Base-by-base conservation (phyloP, 345 rosid genomes). In the Citrus glauca region DNA sequence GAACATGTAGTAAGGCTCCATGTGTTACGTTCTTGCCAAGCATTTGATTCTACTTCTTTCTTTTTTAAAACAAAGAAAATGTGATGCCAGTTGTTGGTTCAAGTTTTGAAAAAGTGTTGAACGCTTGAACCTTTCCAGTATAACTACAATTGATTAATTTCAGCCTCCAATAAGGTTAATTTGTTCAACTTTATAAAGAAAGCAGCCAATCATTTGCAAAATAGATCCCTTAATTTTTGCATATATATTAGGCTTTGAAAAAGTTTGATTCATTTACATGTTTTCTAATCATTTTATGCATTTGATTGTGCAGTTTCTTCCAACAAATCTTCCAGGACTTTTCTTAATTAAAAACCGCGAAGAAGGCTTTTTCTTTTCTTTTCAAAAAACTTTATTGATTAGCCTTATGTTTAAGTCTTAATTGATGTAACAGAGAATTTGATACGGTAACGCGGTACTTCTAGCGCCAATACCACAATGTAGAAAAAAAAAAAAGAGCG, bases 11-110 rank as follows among this genome's bases (percentile, higher is more conserved):
- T 13, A 1, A 37, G 32, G 27, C 40, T 32, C 62, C 62, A 30
- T 6, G 4, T 71, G 74, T 71, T 53, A 19, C 74, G 9, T 71
- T 20, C 22, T 56, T 55, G 75, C 48, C 75, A 72, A 56, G 64
- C 2, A 55, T 55, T 32, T 55, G 45, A 72, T 72, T 69, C 71
- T 4, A n/a, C 3, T 67, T 67, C 30, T 20, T 4, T 40, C 11
- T 67, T 67, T 11, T 37, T 38, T 32, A 67, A 22, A 37, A 13
- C 19, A 22, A 38, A 42, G 1, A 27, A 5, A 69, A 69, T 13
- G 28, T 0, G 37, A 45, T 45, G 73, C 73, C 73, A 45, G 73
- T 17, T 48, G 73, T 69, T 69, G 19, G 2, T 37, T 37, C 48
- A 37, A 3, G 22, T 13, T 1, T 28, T 20, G 0, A 69, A 69